Percentiles rank a stretch among this genome's conserved stretches.
phyloP scores from a whole-genome alignment of 2,329 filamentous ascomycete genomes.

The Calonectria leucothoes region DNA sequence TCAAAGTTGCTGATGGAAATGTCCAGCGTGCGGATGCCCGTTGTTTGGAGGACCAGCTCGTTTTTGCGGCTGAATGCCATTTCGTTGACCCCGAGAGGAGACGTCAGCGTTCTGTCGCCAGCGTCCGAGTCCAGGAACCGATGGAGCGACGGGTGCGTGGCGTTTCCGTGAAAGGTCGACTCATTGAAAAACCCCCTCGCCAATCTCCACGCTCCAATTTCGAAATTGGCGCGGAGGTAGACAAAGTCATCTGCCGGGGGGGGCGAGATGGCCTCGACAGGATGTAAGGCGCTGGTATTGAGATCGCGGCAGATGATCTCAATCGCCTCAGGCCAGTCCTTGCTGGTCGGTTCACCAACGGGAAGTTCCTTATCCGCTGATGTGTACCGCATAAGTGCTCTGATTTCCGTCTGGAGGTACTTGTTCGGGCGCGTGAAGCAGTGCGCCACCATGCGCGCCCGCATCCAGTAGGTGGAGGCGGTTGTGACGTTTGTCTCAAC shows the following conservation, averaged over 20 bases:
- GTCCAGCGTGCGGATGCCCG: slow-evolving; percentile 64
- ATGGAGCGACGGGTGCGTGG: slow-evolving; percentile 49
- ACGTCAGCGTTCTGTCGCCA: slow-evolving; percentile 17
- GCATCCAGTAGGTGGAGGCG: slow-evolving; percentile 70
- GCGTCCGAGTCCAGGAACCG: slow-evolving; percentile 45
- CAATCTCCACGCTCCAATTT: slow-evolving; percentile 65
- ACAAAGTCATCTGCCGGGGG: slow-evolving; percentile 55
- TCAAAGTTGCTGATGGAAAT: slow-evolving; percentile 71
- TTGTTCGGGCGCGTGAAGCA: slow-evolving; percentile 50
- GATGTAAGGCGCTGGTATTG: slow-evolving; percentile 59
- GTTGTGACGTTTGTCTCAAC: slow-evolving; percentile 69
- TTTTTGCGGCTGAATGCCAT: slow-evolving; percentile 40
- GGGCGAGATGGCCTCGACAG: slow-evolving; percentile 49
- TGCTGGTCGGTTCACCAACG: slow-evolving; percentile 48
- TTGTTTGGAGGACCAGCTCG: slow-evolving; percentile 61
- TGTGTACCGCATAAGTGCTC: slow-evolving; percentile 47
- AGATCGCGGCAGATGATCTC: slow-evolving; percentile 64
- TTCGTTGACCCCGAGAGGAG: slow-evolving; percentile 43
- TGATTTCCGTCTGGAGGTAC: slow-evolving; percentile 44
- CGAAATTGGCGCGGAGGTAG: slow-evolving; percentile 63
- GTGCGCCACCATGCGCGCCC: slow-evolving; percentile 60
- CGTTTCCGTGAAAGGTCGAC: slow-evolving; percentile 58
- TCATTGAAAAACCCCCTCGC: slow-evolving; percentile 66
- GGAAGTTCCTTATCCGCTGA: neutral
- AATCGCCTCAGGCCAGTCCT: slow-evolving; percentile 61